These are phyloP conservation scores for Kodamaea arcana DNA, from an alignment of 1,139 yeast genomes.

Conservation along the genomic window DNA sequence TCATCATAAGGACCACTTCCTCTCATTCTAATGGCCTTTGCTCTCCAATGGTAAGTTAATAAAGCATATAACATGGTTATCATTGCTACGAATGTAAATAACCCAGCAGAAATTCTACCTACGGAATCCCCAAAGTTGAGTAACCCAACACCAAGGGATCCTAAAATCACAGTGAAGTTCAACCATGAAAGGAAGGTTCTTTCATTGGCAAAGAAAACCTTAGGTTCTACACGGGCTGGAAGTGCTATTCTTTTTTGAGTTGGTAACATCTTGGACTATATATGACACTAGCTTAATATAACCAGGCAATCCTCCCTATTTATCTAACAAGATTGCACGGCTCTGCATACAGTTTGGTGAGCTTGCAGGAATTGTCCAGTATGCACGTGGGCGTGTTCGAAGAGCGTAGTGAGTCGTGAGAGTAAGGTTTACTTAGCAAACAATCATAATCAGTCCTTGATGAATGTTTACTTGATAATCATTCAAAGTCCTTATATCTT, in stretches of 20 bases:
- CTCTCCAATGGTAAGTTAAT: conserved; percentile 98
- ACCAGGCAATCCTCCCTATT: conserved; percentile 1
- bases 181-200: conserved; percentile 98
- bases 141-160: conserved; percentile 93
- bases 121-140: conserved; percentile 93
- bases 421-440: too few species aligned
- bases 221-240: conserved; percentile 98
- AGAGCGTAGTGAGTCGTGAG: too few species aligned
- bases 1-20: conserved; percentile 99
- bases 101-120: conserved; percentile 89
- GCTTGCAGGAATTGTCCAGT: too few species aligned
- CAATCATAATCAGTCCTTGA: too few species aligned
- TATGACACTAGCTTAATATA: not conserved
- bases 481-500: too few species aligned
- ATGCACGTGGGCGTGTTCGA: too few species aligned
- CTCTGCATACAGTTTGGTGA: not conserved
- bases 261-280: conserved; percentile 9
- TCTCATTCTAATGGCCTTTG: conserved; percentile 94
- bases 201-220: conserved; percentile 97
- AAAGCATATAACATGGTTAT: conserved; percentile 95
- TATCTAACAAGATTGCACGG: not conserved
- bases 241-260: conserved; percentile 79
- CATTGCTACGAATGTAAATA: conserved; percentile 94
- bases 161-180: conserved; percentile 94
- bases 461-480: too few species aligned